These are phyloP conservation scores for Cyberlindnera suaveolens DNA, from an alignment of 805 yeast species.

Conservation along the genomic window DNA sequence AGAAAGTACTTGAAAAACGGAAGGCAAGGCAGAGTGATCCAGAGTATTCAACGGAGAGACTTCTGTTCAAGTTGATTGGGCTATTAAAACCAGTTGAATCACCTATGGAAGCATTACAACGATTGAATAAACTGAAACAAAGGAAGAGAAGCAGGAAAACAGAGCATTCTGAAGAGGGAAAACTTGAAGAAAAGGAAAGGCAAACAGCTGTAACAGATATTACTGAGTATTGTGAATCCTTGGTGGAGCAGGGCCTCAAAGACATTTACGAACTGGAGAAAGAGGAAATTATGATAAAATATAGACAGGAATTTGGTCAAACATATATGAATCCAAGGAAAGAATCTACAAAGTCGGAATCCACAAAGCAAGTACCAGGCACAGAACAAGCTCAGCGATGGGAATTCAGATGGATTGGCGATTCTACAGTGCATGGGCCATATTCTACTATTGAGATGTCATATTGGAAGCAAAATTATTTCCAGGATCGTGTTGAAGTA, in stretches of 20 bases:
- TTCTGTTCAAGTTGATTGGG: slow-evolving; percentile 31
- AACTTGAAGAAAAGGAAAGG: slow-evolving; percentile 13
- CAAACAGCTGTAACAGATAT: slow-evolving; percentile 29
- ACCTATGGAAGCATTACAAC: slow-evolving; percentile 48
- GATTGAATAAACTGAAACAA: slow-evolving; percentile 24
- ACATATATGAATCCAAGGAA: slow-evolving; percentile 24
- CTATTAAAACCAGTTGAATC: slow-evolving; percentile 55
- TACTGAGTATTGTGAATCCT: slow-evolving; percentile 42
- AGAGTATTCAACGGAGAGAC: slow-evolving; percentile 14
- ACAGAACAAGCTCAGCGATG: slow-evolving; percentile 29
- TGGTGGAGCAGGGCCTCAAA: slow-evolving; percentile 35
- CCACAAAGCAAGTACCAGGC: neutral
- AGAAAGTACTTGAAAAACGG: slow-evolving; percentile 18
- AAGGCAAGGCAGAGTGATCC: slow-evolving; percentile 7
- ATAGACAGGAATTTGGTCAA: slow-evolving; percentile 37
- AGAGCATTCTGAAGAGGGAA: slow-evolving; percentile 11
- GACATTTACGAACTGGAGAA: slow-evolving; percentile 47
- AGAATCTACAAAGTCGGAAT: neutral
- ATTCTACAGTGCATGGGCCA: slow-evolving; percentile 45
- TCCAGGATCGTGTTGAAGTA: slow-evolving; percentile 38
- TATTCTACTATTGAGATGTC: slow-evolving; percentile 40
- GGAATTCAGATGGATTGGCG: slow-evolving; percentile 43
- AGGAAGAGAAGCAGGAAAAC: slow-evolving; percentile 15
- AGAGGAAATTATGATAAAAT: slow-evolving; percentile 48
- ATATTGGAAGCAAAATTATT: slow-evolving; percentile 44